Conservation (phyloP, 2,329 filamentous ascomycete species). For the Colletotrichum sp. region DNA sequence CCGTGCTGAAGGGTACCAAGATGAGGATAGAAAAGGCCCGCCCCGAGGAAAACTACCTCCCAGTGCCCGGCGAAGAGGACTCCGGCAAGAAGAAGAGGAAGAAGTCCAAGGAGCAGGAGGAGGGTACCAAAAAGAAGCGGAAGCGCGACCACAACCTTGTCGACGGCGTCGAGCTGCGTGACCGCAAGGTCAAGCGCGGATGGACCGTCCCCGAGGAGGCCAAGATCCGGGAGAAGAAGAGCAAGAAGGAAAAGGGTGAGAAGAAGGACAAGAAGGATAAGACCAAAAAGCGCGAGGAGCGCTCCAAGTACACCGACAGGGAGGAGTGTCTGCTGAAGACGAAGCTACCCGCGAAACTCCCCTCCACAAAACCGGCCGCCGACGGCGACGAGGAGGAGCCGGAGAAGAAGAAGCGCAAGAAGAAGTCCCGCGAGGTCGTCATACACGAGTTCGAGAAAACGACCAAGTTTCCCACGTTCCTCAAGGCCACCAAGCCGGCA, state of each 20-base stretch:
- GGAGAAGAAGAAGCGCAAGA: conserved; percentile 59
- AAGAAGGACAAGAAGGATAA: conserved; percentile 58
- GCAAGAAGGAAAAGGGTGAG: conserved; percentile 46
- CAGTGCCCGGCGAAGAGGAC: conserved; percentile 35
- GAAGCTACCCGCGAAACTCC: conserved; percentile 56
- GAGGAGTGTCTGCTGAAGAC: conserved; percentile 88
- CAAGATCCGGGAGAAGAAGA: conserved; percentile 51
- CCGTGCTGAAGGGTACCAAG: conserved; percentile 83
- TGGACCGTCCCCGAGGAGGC: conserved; percentile 76
- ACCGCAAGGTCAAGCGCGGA: conserved; percentile 83
- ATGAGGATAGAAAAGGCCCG: conserved; percentile 84
- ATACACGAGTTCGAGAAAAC: conserved; percentile 92
- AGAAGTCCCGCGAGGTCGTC: conserved; percentile 65
- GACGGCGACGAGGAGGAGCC: conserved; percentile 46
- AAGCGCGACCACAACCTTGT: conserved; percentile 58
- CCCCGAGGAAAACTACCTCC: conserved; percentile 58
- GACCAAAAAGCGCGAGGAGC: conserved; percentile 60
- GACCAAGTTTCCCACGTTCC: conserved; percentile 80
- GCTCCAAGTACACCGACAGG: conserved; percentile 81
- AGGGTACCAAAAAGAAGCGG: conserved; percentile 50
- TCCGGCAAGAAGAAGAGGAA: conserved; percentile 47
- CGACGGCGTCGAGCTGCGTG: conserved; percentile 73
- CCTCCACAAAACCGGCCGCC: conserved; percentile 47
- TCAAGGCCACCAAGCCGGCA: conserved; percentile 62
- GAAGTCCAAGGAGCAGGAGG: conserved; percentile 35